Conservation (phyloP, 2,329 filamentous ascomycete genomes). For the Fusarium caatingaense region DNA sequence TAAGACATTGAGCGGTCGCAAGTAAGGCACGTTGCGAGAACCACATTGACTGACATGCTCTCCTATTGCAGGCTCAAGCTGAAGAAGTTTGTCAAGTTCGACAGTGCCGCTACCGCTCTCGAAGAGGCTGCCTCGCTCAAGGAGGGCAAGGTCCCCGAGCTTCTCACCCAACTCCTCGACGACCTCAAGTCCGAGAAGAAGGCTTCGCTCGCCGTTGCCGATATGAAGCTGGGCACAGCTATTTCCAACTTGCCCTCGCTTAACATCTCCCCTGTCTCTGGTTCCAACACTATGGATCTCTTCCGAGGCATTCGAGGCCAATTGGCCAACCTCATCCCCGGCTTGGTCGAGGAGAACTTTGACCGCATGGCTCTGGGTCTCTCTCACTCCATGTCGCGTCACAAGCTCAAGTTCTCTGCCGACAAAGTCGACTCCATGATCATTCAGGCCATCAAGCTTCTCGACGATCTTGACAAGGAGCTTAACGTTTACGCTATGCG, state of each 20-base stretch:
- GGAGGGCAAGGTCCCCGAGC: constrained; percentile 93
- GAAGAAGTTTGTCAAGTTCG: constrained; percentile 98
- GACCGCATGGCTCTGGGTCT: constrained; percentile 96
- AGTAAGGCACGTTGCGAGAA: constrained; percentile 2
- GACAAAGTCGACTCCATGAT: constrained; percentile 99
- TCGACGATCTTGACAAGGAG: constrained; percentile 98
- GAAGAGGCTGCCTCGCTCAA: constrained; percentile 90
- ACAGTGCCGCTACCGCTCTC: constrained; percentile 88
- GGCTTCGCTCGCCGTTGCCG: constrained; percentile 90
- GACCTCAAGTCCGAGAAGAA: constrained; percentile 98
- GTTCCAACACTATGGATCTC: constrained; percentile 73
- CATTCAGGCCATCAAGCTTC: constrained; percentile 91
- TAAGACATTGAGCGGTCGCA: constrained; percentile 11
- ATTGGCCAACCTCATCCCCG: constrained; percentile 89
- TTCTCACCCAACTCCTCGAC: constrained; percentile 84
- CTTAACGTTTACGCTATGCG: constrained; percentile 99
- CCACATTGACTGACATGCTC: constrained; percentile 13
- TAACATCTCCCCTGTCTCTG: constrained; percentile 83
- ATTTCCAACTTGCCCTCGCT: constrained; percentile 93
- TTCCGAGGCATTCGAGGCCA: constrained; percentile 96
- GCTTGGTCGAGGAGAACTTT: constrained; percentile 84
- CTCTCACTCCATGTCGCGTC: constrained; percentile 93
- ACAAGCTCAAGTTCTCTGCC: constrained; percentile 98
- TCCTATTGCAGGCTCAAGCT: constrained; percentile 78
- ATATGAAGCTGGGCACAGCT: constrained; percentile 89